Evolutionary conservation across 2,329 filamentous ascomycete genomes (phyloP), one percentile per base, ranked within the genome.

Genomic region (Orbilia blumenaviensis): DNA sequence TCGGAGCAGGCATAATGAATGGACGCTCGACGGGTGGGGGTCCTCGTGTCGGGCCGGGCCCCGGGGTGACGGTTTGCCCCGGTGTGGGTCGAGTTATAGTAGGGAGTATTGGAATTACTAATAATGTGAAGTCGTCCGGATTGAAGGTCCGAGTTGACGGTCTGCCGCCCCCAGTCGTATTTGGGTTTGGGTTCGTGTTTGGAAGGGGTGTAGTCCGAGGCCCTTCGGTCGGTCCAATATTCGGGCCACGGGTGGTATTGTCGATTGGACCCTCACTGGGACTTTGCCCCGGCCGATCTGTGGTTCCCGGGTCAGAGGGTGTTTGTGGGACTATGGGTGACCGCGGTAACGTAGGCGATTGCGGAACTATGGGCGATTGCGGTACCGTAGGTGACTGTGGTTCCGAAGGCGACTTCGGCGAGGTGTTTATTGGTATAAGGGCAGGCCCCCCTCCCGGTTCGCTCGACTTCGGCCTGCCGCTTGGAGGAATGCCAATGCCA

Each of bases 111-210:
- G 60, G 58, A 36, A 67, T 38, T 7, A 27, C 38, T 7, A 76
- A 21, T 1, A 44, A 21, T 8, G 58, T 66, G 23, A 76, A 69
- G 32, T 69, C 64, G 25, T 69, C 32, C 2, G 72, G 58, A 16
- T 76, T 69, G 23, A 60, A 46, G 8, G 48, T 50, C n/a, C 32
- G 38, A 7, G 52, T 14, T 21, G 50, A 42, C 1, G 60, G 32
- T 23, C 10, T 25, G 7, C 9, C 7, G n/a, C 29, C 23, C 14
- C 25, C 34, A 3, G 64, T 69, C 16, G 64, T 52, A 25, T 66
- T 69, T 25, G 64, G 44, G 10, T 41, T 12, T 12, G 71, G 54
- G 14, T 67, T 67, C 6, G 18, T 21, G 27, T 64, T 75, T 8
- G 63, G 68, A 9, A 58, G n/a, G 16, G 46, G 23, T 9, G 23